Percentiles rank a stretch among this genome's conserved stretches.
phyloP scores from a whole-genome alignment of 2,329 filamentous ascomycete species.

The Diaporthe nobilis region DNA sequence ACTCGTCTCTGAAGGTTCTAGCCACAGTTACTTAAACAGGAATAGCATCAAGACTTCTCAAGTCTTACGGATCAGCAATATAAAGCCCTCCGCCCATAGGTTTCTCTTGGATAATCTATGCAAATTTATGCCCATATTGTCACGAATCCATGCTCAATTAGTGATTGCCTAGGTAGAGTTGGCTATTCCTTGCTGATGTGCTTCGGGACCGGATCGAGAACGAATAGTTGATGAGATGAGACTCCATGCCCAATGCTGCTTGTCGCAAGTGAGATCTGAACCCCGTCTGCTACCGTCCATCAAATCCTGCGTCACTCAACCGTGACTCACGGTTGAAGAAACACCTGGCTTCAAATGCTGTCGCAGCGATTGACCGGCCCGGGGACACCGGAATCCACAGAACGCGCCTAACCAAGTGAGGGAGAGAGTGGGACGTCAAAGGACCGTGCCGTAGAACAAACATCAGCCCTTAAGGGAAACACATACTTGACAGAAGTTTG shows the following conservation, averaged over 20 bases:
- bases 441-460: background rate
- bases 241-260: background rate
- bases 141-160: background rate
- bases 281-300: background rate
- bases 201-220: background rate
- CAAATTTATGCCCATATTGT: background rate
- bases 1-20: background rate
- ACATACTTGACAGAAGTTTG: conserved; percentile 11
- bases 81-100: too few species aligned
- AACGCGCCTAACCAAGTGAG: background rate
- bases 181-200: background rate
- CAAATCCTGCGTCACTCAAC: background rate
- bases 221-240: background rate
- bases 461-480: background rate
- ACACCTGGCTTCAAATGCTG: background rate
- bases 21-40: background rate
- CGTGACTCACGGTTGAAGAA: conserved; percentile 5
- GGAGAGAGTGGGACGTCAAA: background rate
- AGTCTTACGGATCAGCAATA: background rate
- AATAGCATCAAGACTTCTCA: background rate
- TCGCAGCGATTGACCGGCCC: conserved; percentile 4
- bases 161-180: background rate
- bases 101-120: background rate
- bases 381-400: background rate
- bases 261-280: background rate